These are phyloP conservation scores for Vinca major DNA, from an alignment of 305 asterid species.

Conservation along the genomic window DNA sequence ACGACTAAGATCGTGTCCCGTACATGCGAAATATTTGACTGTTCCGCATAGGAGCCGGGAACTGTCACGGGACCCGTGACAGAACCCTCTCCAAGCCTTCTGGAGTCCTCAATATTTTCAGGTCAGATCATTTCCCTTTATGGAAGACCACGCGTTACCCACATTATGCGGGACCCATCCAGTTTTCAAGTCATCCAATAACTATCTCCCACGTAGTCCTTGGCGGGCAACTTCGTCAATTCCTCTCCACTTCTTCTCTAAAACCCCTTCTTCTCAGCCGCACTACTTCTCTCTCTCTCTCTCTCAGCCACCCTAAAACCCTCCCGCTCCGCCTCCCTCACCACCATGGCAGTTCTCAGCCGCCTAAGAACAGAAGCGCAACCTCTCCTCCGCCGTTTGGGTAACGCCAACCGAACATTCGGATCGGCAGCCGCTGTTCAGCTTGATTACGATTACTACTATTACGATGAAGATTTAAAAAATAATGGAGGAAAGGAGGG, in stretches of 20 bases:
- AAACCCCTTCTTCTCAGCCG: conserved; percentile 12
- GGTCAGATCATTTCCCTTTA: too few species aligned
- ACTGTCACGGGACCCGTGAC: too few species aligned
- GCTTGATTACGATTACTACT: conserved; percentile 43
- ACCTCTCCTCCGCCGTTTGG: conserved; percentile 11
- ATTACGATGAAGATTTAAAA: conserved; percentile 21
- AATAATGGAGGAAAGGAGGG: neutral
- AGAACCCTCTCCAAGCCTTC: neutral
- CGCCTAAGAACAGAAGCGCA: conserved; percentile 47
- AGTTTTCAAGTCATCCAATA: neutral
- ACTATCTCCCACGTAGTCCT: neutral
- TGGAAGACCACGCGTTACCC: too few species aligned
- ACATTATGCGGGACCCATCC: neutral
- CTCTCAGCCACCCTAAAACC: conserved; percentile 13
- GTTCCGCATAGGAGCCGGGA: too few species aligned
- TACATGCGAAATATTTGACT: too few species aligned
- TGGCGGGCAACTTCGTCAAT: conserved; percentile 15
- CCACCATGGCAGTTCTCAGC: conserved; percentile 47
- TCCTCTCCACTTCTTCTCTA: neutral
- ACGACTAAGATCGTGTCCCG: too few species aligned
- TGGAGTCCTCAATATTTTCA: neutral
- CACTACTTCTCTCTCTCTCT: neutral
- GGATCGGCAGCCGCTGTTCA: conserved; percentile 76
- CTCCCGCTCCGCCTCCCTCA: conserved; percentile 2
- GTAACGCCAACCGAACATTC: conserved; percentile 26